These are phyloP conservation scores for Penicillium silybi DNA, from an alignment of 495 filamentous ascomycete species.

Conservation along the genomic window DNA sequence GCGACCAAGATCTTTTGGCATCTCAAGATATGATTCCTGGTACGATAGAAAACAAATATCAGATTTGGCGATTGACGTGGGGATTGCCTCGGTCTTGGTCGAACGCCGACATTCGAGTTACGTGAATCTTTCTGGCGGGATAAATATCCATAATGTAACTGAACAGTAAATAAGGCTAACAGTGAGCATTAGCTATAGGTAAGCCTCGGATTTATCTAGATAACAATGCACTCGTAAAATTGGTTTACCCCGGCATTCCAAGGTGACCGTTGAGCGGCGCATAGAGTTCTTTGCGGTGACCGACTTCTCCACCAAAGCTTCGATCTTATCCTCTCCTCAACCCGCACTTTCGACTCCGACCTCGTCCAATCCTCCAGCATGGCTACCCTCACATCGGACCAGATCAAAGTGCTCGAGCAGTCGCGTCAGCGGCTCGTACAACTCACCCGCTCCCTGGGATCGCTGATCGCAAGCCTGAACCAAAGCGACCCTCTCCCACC, in stretches of 20 bases:
- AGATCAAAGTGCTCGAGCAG: constrained; percentile 70
- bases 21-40: too few species aligned
- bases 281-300: background rate
- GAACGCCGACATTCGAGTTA: too few species aligned
- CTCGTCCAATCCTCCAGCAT: constrained; percentile 9
- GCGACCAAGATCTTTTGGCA: too few species aligned
- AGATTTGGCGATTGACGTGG: too few species aligned
- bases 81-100: too few species aligned
- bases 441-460: constrained; percentile 61
- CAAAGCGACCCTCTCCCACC: constrained; percentile 55
- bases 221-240: background rate
- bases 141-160: too few species aligned
- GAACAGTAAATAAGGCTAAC: too few species aligned
- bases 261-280: background rate
- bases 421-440: constrained; percentile 68
- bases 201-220: background rate
- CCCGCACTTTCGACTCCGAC: background rate
- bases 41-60: too few species aligned
- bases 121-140: too few species aligned
- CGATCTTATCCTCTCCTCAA: background rate
- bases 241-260: background rate
- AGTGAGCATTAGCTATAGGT: too few species aligned
- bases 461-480: constrained; percentile 53
- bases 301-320: background rate
- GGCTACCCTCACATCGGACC: constrained; percentile 45